These are phyloP conservation scores for Hortiboletus flavorubellus DNA, from an alignment of 768 basidiomycete species.

Conservation along the genomic window DNA sequence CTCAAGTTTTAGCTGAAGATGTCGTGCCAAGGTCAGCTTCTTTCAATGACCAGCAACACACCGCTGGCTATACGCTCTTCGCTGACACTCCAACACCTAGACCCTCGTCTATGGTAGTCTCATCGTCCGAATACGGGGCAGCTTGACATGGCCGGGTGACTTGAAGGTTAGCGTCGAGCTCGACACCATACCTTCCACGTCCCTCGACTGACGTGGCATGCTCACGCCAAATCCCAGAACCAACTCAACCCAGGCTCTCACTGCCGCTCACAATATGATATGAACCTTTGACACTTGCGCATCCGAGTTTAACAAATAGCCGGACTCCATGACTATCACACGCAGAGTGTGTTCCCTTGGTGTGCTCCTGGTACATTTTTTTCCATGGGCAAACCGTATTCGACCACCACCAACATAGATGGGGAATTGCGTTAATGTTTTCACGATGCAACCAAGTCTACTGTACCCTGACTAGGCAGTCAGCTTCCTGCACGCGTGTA, in stretches of 20 bases:
- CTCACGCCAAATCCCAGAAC: background rate
- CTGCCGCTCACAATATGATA: conserved; percentile 16
- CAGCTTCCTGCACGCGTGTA: background rate
- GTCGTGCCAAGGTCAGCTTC: conserved; percentile 1
- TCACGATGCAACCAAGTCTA: background rate
- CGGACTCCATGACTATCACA: conserved; percentile 28
- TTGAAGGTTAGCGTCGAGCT: background rate
- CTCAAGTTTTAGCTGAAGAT: too few relatives aligned
- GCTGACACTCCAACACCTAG: background rate
- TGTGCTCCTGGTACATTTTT: conserved; percentile 18
- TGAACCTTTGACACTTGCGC: conserved; percentile 8
- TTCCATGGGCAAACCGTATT: conserved; percentile 20
- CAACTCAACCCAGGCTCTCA: conserved; percentile 1
- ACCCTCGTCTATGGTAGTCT: background rate
- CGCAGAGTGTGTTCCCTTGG: conserved; percentile 23
- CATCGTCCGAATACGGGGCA: conserved; percentile 13
- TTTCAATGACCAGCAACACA: background rate
- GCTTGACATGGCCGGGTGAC: conserved; percentile 5
- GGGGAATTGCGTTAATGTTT: background rate
- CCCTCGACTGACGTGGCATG: background rate
- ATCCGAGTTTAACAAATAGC: conserved; percentile 21
- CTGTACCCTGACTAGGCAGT: background rate
- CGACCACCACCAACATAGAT: conserved; percentile 2
- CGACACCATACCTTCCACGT: background rate
- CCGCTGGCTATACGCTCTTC: background rate